Base-by-base conservation (phyloP, 2,329 filamentous ascomycete species). In the Cladorrhinum sp. region DNA sequence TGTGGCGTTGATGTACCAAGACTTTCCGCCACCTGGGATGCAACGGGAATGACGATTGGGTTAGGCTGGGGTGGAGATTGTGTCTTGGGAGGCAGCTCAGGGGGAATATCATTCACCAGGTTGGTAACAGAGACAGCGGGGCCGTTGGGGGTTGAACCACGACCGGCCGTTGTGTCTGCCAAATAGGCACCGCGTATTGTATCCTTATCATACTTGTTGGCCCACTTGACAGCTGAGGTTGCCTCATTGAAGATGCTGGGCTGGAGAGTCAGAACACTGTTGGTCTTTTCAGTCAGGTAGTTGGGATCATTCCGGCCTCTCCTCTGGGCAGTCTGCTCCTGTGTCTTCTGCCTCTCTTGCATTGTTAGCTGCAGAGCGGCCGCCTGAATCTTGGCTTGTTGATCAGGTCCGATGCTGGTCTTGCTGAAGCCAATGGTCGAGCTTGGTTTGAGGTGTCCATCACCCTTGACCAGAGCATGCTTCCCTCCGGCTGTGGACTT, bases 201-300 rank as follows among this genome's bases (percentile, higher is more conserved):
- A 69, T 95, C 88, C 76, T 95, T 96, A 76, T 98, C 95, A 72
- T 97, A 98, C 69, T 92, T 92, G 74, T 83, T 93, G 29, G 93
- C 92, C 95, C 95, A 99, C 74, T 96, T 96, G 87, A 99, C 89
- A 1, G 95, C 95, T 23, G 92, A 90, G 8, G 90, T 95, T 18
- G 93, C 93, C 73, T 96, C 95, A 57, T 82, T 92, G 69, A 93
- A 81, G 63, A 98, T 89, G 57, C 87, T 84, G 1, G 92, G 90
- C 71, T 96, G 93, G 51, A 98, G 79, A 2, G 92, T 96, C 70
- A 97, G 83, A 59, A 96, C 85, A 66, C 95, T 99, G 74, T 88
- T 93, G 2, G 92, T 97, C 81, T 96, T 96, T 59, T 78, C 83
- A 64, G 73, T 85, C 79, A 75, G 83, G 73, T 74, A 74, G 66